Percentiles rank a stretch among this genome's conserved stretches.
Evolutionary conservation across 345 rosid species (phyloP).

Genomic region (Rhizophora apiculata): DNA sequence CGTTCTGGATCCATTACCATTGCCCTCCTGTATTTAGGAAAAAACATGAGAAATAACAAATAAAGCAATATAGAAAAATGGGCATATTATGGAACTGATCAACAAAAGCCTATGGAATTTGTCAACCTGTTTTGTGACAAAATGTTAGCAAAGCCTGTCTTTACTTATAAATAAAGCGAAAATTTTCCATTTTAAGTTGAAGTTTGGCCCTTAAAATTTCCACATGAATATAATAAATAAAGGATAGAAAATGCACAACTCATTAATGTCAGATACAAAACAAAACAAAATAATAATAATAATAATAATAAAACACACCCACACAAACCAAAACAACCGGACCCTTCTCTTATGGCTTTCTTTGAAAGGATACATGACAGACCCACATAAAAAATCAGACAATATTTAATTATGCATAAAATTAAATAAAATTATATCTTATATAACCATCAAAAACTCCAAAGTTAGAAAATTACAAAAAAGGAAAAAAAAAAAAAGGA

Average conservation of each 20-base stretch:
- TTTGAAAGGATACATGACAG: not conserved
- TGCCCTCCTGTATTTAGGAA: conserved; percentile 46
- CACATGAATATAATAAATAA: too few relatives aligned
- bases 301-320: too few relatives aligned
- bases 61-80: not conserved
- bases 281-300: not conserved
- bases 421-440: not conserved
- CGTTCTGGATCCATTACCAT: conserved; percentile 42
- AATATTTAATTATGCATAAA: not conserved
- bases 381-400: not conserved
- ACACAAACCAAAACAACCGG: not conserved
- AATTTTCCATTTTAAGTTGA: too few relatives aligned
- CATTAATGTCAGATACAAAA: not conserved
- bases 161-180: too few relatives aligned
- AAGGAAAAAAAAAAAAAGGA: conserved; percentile 4
- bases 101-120: too few relatives aligned
- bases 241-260: not conserved
- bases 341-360: not conserved
- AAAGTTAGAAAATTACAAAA: not conserved
- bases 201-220: too few relatives aligned
- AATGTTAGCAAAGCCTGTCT: not conserved
- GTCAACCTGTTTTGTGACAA: not conserved
- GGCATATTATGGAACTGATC: too few relatives aligned
- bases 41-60: conserved; percentile 2
- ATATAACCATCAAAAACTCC: too few relatives aligned